Evolutionary conservation across 257 asterid genomes (phyloP).

Genomic region (Nicotiana noctiflora): DNA sequence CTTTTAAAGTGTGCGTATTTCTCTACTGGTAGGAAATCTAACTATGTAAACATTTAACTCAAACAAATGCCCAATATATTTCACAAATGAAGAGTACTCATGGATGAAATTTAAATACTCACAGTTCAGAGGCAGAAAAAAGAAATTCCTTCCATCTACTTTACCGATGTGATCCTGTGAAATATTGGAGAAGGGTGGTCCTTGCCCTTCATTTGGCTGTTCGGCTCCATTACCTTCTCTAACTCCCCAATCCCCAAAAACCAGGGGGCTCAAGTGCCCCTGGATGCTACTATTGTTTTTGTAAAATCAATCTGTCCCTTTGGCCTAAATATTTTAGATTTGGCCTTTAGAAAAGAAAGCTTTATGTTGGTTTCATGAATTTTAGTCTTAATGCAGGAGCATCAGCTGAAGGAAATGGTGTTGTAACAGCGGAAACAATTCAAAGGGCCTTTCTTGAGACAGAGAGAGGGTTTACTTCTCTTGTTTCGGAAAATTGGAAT

Average conservation of each 20-base stretch:
- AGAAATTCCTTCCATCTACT: background rate
- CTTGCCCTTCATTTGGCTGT: background rate
- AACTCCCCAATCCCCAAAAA: background rate
- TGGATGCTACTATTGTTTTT: background rate
- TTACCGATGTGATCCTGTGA: background rate
- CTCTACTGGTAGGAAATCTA: background rate
- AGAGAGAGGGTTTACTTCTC: constrained; percentile 28
- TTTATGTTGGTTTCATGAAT: constrained; percentile 13
- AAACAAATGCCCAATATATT: background rate
- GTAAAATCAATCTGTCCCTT: background rate
- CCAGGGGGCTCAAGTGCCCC: background rate
- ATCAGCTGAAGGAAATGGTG: constrained; percentile 23
- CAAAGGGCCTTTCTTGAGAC: constrained; percentile 29
- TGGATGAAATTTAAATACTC: background rate
- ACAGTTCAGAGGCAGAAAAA: background rate
- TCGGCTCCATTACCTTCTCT: background rate
- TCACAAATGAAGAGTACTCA: background rate
- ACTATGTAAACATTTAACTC: background rate
- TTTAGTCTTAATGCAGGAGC: constrained; percentile 28
- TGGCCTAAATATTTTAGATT: background rate
- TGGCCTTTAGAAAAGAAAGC: background rate
- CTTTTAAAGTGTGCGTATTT: background rate
- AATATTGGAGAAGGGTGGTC: background rate
- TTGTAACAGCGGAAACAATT: constrained; percentile 24
- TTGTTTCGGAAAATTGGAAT: constrained; percentile 26